Base-by-base conservation (phyloP, 768 basidiomycete genomes). In the Chlorophyllum brunneum region DNA sequence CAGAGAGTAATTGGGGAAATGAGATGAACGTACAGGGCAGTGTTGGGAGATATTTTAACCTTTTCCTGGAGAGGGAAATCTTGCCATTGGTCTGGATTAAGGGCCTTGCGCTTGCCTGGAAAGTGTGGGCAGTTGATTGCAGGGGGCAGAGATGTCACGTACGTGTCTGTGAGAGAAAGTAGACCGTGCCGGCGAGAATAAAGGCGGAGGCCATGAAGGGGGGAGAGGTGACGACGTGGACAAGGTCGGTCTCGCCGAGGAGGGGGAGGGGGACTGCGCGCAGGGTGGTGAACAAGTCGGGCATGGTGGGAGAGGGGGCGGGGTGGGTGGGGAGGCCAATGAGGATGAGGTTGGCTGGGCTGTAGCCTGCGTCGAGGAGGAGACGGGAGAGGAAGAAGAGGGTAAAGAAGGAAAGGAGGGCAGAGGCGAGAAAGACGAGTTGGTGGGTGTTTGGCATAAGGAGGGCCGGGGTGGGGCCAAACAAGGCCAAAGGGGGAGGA, bases 1-100 rank as follows among this genome's bases (percentile, higher is more conserved):
- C 38, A 51, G 26, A 40, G 45, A 51, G 16, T 22, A 16, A 18
- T 44, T 43, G 53, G 47, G 36, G 58, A 41, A 36, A 46, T 52
- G 41, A 46, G 44, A 37, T 30, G 38, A 34, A 67, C 85, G 54
- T 57, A 98, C 92, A 93, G 78, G 63, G 97, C 95, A 33, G 97
- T 99, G 72, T 99, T 99, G 57, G 89, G 91, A 6, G 95, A 98
- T 49, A 98, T 77, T 60, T 81, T 73, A 41, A 82, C 84, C 70
- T 95, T 97, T 60, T 90, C 79, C 48, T 73, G 70, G 52, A 99
- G 81, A 23, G 88, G 78, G 73, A 91, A 98, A 57, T 85, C 76
- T 60, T 87, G 78, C 88, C 93, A 99, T 51, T 75, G 73, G 56
- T 75, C 74, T 13, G 92, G 80, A 68, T 90, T 77, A 50, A 95